Evolutionary conservation across 371 early-diverging fungal genomes (phyloP).

Genomic region (Saksenaea vasiformis): DNA sequence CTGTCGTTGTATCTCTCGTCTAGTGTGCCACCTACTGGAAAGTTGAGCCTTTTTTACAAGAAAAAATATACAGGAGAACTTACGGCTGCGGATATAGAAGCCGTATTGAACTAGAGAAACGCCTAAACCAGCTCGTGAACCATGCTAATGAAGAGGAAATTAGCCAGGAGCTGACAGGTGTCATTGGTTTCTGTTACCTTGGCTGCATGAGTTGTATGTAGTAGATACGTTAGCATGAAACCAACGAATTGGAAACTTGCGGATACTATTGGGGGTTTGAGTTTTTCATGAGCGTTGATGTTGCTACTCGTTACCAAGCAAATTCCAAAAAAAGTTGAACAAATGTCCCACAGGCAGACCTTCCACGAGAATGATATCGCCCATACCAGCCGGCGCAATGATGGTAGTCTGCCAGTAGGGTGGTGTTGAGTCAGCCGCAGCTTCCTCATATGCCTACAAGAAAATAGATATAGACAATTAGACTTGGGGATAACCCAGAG

Average conservation of each 20-base stretch:
- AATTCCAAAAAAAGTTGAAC: constrained; percentile 57
- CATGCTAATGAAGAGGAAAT: constrained; percentile 21
- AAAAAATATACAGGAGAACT: not conserved
- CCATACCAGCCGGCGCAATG: constrained; percentile 51
- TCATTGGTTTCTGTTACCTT: constrained; percentile 27
- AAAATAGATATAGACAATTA: not conserved
- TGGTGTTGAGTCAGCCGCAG: constrained; percentile 59
- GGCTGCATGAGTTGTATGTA: constrained; percentile 65
- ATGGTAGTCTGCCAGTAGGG: constrained; percentile 58
- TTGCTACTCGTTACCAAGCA: constrained; percentile 38
- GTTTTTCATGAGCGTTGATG: not conserved
- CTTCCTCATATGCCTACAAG: constrained; percentile 57
- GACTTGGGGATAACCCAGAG: not conserved
- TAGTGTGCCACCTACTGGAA: constrained; percentile 10
- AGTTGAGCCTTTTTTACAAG: not conserved
- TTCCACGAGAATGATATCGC: constrained; percentile 58
- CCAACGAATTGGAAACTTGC: constrained; percentile 68
- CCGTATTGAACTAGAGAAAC: constrained; percentile 48
- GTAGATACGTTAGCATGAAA: constrained; percentile 63
- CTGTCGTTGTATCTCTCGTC: constrained; percentile 13
- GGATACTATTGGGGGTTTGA: constrained; percentile 39
- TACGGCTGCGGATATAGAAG: constrained; percentile 37
- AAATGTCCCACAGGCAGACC: constrained; percentile 60
- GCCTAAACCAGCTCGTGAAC: constrained; percentile 52
- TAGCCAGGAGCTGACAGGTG: constrained; percentile 4